These are phyloP conservation scores for Naganishia onofrii DNA, from an alignment of 768 basidiomycete genomes.

Conservation along the genomic window DNA sequence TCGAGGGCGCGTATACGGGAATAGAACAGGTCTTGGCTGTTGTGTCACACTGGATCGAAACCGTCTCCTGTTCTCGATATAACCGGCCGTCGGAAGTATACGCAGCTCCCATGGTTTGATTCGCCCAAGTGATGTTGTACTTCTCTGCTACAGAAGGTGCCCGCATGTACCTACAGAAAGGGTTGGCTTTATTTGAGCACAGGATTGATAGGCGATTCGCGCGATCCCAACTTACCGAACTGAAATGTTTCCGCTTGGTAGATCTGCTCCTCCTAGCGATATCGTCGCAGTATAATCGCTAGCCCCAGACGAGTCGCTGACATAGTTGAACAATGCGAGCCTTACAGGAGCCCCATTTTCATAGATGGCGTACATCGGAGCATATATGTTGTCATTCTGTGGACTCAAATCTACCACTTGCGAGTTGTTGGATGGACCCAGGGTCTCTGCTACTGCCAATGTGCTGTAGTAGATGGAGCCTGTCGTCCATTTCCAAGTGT, in stretches of 20 bases:
- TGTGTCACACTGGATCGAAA: slow-evolving; percentile 63
- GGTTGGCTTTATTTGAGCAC: not conserved
- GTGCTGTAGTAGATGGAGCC: slow-evolving; percentile 73
- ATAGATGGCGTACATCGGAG: slow-evolving; percentile 69
- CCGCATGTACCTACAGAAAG: slow-evolving; percentile 38
- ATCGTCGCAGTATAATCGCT: slow-evolving; percentile 61
- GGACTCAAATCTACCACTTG: slow-evolving; percentile 67
- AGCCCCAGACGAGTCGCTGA: slow-evolving; percentile 62
- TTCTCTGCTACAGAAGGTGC: slow-evolving; percentile 63
- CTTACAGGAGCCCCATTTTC: slow-evolving; percentile 65
- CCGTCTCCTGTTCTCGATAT: slow-evolving; percentile 59
- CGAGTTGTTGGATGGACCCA: slow-evolving; percentile 65
- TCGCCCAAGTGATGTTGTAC: slow-evolving; percentile 72
- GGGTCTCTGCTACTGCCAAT: slow-evolving; percentile 66
- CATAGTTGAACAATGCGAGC: slow-evolving; percentile 70
- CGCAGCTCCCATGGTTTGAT: slow-evolving; percentile 63
- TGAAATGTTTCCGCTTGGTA: slow-evolving; percentile 43
- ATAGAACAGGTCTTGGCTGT: slow-evolving; percentile 61
- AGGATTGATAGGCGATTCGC: not conserved
- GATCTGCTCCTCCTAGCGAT: slow-evolving; percentile 55
- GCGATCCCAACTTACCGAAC: slow-evolving; percentile 56
- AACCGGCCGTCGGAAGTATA: slow-evolving; percentile 66
- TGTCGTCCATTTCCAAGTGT: slow-evolving; percentile 68
- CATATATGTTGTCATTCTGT: slow-evolving; percentile 56
- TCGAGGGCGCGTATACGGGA: slow-evolving; percentile 66